Percentiles rank a stretch among this genome's conserved stretches.
These are phyloP conservation scores for Talaromyces verruculosus DNA, from an alignment of 2,329 filamentous ascomycete species.

Conservation along the genomic window DNA sequence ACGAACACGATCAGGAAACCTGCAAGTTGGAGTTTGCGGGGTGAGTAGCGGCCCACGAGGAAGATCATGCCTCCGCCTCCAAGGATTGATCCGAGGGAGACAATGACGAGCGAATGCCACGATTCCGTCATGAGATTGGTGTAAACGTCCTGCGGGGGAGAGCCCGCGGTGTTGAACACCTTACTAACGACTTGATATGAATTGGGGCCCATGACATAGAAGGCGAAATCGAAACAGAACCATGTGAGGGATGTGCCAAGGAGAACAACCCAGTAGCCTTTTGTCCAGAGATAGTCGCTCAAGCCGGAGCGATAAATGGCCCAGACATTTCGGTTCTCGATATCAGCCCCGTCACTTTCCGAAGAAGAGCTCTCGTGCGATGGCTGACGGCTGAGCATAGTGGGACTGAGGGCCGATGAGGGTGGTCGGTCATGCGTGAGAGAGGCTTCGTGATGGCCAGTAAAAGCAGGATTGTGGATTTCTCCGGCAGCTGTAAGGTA, in stretches of 20 bases:
- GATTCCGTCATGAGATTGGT: slow-evolving; percentile 20
- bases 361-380: slow-evolving; percentile 15
- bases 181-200: slow-evolving; percentile 23
- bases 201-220: slow-evolving; percentile 24
- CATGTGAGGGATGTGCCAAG: slow-evolving; percentile 24
- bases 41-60: slow-evolving; percentile 23
- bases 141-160: slow-evolving; percentile 19
- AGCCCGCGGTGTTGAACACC: slow-evolving; percentile 22
- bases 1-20: slow-evolving; percentile 19
- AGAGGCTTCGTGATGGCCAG: neutral
- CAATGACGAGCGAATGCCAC: slow-evolving; percentile 24
- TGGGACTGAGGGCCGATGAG: slow-evolving; percentile 16
- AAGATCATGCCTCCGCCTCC: slow-evolving; percentile 24
- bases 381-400: slow-evolving; percentile 1
- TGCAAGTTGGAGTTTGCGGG: slow-evolving; percentile 15
- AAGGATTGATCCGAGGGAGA: slow-evolving; percentile 24
- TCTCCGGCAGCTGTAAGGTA: neutral
- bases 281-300: slow-evolving; percentile 22
- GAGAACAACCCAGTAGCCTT: slow-evolving; percentile 24
- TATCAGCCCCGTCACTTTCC: neutral
- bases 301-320: slow-evolving; percentile 21
- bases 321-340: slow-evolving; percentile 20
- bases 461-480: neutral
- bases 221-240: slow-evolving; percentile 26
- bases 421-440: slow-evolving; percentile 8